These are phyloP conservation scores for Luvunga scandens DNA, from an alignment of 345 rosid genomes.

Conservation along the genomic window DNA sequence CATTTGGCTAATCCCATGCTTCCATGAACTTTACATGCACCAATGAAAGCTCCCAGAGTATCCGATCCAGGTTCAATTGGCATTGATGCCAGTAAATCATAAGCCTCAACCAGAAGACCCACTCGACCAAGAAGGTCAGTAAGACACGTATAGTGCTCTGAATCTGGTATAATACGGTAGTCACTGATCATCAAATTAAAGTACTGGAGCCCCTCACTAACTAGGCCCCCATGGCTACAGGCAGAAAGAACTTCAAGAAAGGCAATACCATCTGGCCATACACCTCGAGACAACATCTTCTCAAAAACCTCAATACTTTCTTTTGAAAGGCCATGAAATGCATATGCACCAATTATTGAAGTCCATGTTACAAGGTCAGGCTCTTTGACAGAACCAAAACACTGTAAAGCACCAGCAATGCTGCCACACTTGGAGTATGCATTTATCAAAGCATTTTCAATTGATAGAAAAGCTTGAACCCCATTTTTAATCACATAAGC, in stretches of 20 bases:
- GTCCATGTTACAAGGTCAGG: conserved; percentile 72
- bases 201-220: conserved; percentile 56
- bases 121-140: conserved; percentile 69
- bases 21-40: conserved; percentile 61
- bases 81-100: conserved; percentile 40
- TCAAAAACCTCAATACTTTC: conserved; percentile 45
- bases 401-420: conserved; percentile 41
- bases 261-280: conserved; percentile 56
- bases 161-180: conserved; percentile 45
- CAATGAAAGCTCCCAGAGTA: conserved; percentile 55
- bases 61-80: conserved; percentile 35
- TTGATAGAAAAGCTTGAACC: conserved; percentile 34
- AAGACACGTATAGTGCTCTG: conserved; percentile 64
- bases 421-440: conserved; percentile 61
- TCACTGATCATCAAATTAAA: conserved; percentile 47
- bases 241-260: conserved; percentile 65
- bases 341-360: conserved; percentile 56
- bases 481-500: conserved; percentile 44
- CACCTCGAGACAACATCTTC: conserved; percentile 42
- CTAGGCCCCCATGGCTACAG: conserved; percentile 65
- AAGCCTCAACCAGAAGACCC: conserved; percentile 61
- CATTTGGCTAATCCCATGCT: conserved; percentile 35
- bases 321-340: conserved; percentile 53
- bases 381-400: conserved; percentile 38
- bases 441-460: conserved; percentile 52